These are phyloP conservation scores for Arthrobotrys musiformis DNA, from an alignment of 2,329 filamentous ascomycete species.

Conservation along the genomic window DNA sequence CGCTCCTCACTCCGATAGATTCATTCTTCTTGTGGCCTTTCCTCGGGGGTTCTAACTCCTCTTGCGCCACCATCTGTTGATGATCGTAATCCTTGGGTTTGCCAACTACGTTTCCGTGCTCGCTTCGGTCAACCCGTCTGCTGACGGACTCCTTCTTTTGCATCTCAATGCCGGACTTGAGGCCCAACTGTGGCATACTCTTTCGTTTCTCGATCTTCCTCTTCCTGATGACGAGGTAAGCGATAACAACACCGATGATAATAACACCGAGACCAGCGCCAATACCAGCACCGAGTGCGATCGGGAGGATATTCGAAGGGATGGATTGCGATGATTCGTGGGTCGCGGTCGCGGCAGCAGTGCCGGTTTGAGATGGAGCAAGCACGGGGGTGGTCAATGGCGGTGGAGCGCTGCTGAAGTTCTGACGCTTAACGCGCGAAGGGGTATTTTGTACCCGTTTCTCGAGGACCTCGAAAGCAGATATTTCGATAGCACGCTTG, in stretches of 20 bases:
- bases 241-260: slow-evolving; percentile 41
- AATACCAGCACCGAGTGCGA: slow-evolving; percentile 47
- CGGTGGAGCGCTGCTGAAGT: slow-evolving; percentile 37
- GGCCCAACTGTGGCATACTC: slow-evolving; percentile 25
- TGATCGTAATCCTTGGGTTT: slow-evolving; percentile 40
- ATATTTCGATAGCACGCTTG: not conserved
- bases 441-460: not conserved
- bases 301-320: slow-evolving; percentile 39
- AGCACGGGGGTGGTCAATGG: slow-evolving; percentile 34
- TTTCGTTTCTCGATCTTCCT: slow-evolving; percentile 45
- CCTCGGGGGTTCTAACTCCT: slow-evolving; percentile 1
- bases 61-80: not conserved
- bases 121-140: slow-evolving; percentile 34
- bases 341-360: not conserved
- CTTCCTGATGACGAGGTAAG: slow-evolving; percentile 51
- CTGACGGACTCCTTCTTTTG: slow-evolving; percentile 16
- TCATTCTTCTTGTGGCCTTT: slow-evolving; percentile 47
- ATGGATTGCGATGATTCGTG: not conserved
- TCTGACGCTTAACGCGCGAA: slow-evolving; percentile 30
- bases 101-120: slow-evolving; percentile 41
- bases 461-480: not conserved
- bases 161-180: slow-evolving; percentile 33
- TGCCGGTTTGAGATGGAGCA: slow-evolving; percentile 6
- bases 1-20: slow-evolving; percentile 38
- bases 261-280: slow-evolving; percentile 44